A percentile compares a stretch with the other conserved stretches of the same genome.
These are phyloP conservation scores for Sarcocystis neurona DNA, from an alignment of 169 alveolate genomes.

Conservation along the genomic window DNA sequence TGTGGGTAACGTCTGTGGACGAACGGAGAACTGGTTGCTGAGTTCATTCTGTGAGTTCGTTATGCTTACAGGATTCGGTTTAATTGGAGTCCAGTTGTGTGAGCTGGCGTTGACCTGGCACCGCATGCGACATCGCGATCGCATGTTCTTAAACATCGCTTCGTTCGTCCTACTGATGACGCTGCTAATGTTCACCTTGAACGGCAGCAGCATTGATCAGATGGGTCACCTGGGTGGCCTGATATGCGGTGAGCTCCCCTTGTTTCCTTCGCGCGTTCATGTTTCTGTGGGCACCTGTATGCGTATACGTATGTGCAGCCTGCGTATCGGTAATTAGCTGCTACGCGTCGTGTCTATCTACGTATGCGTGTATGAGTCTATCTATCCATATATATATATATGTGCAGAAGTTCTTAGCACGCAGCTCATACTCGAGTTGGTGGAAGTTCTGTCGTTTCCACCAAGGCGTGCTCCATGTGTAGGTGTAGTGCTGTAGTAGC, in stretches of 20 bases:
- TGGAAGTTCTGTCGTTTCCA: background rate
- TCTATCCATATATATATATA: background rate
- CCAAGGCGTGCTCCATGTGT: no score
- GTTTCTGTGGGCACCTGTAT: background rate
- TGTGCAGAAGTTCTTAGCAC: background rate
- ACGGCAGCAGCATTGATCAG: constrained; percentile 79
- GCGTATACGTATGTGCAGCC: background rate
- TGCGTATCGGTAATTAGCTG: background rate
- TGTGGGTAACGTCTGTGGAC: background rate
- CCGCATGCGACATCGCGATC: constrained; percentile 77
- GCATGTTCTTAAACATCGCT: constrained; percentile 75
- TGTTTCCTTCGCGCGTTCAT: background rate
- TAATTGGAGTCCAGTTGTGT: constrained; percentile 80
- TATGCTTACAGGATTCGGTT: constrained; percentile 73
- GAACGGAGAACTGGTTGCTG: background rate
- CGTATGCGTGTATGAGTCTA: no score
- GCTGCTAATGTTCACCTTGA: constrained; percentile 77
- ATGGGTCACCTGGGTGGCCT: constrained; percentile 85
- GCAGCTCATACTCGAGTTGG: background rate
- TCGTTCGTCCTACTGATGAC: constrained; percentile 75
- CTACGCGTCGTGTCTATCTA: background rate
- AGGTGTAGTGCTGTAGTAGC: no score
- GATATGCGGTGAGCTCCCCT: constrained; percentile 67
- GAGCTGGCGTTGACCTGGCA: constrained; percentile 82
- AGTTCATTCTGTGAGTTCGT: background rate